Evolutionary conservation across 192 early-diverging fungal species (phyloP).

Genomic region (Cetraspora pellucida): DNA sequence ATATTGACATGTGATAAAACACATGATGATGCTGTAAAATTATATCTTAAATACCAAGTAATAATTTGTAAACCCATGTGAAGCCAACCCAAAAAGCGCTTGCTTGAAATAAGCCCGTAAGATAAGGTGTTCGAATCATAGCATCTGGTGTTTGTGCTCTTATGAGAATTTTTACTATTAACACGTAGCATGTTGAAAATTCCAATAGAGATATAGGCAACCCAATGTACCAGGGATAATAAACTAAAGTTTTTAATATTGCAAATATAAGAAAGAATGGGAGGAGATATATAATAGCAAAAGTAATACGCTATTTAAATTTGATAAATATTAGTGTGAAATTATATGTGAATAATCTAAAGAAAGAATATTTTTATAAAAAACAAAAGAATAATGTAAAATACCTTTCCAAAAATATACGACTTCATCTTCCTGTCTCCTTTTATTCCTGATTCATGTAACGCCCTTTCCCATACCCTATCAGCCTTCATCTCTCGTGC

Average conservation of each 20-base stretch:
- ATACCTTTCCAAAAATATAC: constrained; percentile 46
- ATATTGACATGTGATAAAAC: background rate
- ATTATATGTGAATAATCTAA: background rate
- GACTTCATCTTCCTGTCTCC: constrained; percentile 37
- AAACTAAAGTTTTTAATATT: constrained; percentile 56
- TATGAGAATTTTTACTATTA: constrained; percentile 64
- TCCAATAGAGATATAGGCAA: constrained; percentile 60
- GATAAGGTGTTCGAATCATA: constrained; percentile 78
- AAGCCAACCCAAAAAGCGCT: constrained; percentile 72
- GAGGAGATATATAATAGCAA: constrained; percentile 68
- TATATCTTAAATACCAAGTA: constrained; percentile 56
- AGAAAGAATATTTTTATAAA: background rate
- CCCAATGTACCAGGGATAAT: constrained; percentile 79
- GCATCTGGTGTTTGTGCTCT: constrained; percentile 49
- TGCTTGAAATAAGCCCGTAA: constrained; percentile 85
- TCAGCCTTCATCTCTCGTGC: constrained; percentile 61
- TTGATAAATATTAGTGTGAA: background rate
- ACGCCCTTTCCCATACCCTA: constrained; percentile 53
- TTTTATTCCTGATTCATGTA: constrained; percentile 45
- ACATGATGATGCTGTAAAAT: background rate
- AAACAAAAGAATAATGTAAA: constrained; percentile 16
- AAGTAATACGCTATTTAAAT: constrained; percentile 55
- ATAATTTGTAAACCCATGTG: constrained; percentile 66
- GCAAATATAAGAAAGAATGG: constrained; percentile 70
- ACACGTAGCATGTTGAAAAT: constrained; percentile 58